Base-by-base conservation (phyloP, 352 stramenopile genomes). In the Globisporangium sylvaticum region DNA sequence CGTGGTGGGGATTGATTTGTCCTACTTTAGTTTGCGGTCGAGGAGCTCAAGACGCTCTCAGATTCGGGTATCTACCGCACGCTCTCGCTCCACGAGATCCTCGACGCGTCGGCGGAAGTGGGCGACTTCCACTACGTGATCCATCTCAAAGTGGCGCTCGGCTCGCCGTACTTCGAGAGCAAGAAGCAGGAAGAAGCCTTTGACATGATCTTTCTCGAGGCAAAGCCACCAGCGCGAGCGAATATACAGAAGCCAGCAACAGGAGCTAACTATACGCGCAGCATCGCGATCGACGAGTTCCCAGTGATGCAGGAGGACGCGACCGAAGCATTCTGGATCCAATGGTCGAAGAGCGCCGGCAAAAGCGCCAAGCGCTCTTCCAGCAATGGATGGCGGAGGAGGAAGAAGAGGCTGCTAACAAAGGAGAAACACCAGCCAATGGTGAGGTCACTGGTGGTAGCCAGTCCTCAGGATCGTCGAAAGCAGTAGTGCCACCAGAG, bases 231-330 rank as follows among this genome's bases (percentile, higher is more conserved):
- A 2, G 54, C 71, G 14, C 53, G 54, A 14, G 18, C 44, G 3
- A 14, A 7, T 57, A 65, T 12, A 20, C 12, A 44, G 37, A 71
- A 63, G 58, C 6, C 27, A 3, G 25, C 29, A 6, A 4, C 20
- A 22, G 50, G 66, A 22, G 66, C 68, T 8, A 84, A 88, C 58
- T 62, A 62, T 22, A 69, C 71, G 7, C 73, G 74, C 9, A 92
- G 77, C 59, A 89, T 96, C 66, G 87, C 87, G 22, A 94, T 96
- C 57, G 82, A 94, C 53, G 76, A 86, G 59, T 95, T 96, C 64
- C 87, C 89, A 0, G 79, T 87, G n/a, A 95, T 96, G 89, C 78
- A 89, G 53, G 81, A 91, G 10, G 72, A 83, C 48, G 86, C 84
- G 29, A 89, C 93, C 37, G 86, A 96, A 57, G 58, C 66, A 24